Base-by-base conservation (phyloP, 2,329 filamentous ascomycete species). In the Macrophomina pseudophaseolina region DNA sequence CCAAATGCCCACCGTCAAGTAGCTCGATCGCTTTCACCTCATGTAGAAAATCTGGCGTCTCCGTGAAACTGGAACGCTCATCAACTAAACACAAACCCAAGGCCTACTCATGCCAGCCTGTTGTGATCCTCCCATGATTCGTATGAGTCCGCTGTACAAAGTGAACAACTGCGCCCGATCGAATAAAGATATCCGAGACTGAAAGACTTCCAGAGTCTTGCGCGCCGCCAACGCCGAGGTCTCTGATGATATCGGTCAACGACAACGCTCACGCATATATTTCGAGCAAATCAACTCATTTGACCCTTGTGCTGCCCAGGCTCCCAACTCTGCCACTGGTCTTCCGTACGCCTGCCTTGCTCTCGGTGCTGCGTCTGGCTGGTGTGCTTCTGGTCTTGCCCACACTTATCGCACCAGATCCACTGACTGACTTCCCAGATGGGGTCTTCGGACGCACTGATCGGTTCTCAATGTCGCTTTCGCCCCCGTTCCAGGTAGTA, bases 251-350 rank as follows among this genome's bases (percentile, higher is more conserved):
- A 48, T 65, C 44, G 12, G 64, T 65, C 64, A 65, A 65, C 53
- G 59, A 51, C 18, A 38, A 58, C 40, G 18, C 64, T 65, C 48
- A 54, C 49, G 40, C 30, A 3, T 35, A 59, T 46, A 52, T 42
- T 48, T 44, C 51, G 49, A 35, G n/a, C 51, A 44, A 53, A 59
- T 65, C 64, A 65, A 65, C 52, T 56, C 52, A 48, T 65, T 65
- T 65, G 64, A 60, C 64, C 54, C 56, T 60, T 30, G 64, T 23
- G 42, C 59, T 78, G 63, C 80, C 80, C 32, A 81, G 74, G 70
- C 81, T 83, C 53, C 82, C 82, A 2, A 85, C 81, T 40, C 83
- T 76, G 40, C 83, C 83, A 67, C 82, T 84, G 16, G 82, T 83
- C 75, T 85, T 85, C 49, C 82, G 76, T 56, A 85, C 82, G 66